Conservation (phyloP, 2,329 filamentous ascomycete species). For the Pyrenochaeta sp. region DNA sequence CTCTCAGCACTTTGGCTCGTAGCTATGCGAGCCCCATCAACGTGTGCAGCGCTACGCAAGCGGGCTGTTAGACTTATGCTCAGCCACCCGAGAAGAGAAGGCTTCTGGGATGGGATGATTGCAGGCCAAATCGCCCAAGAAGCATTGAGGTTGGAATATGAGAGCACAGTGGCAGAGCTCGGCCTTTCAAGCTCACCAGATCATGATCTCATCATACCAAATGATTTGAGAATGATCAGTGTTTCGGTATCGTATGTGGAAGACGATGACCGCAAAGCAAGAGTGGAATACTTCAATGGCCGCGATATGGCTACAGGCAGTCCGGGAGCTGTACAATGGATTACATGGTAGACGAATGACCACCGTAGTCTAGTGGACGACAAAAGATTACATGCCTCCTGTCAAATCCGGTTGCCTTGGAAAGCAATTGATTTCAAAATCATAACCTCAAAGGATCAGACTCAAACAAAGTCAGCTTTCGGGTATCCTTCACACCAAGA, state of each 20-base stretch:
- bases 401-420: no score
- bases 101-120: constrained; percentile 68
- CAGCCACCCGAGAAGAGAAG: constrained; percentile 47
- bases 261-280: constrained; percentile 21
- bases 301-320: constrained; percentile 21
- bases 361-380: no score
- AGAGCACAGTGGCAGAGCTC: constrained; percentile 20
- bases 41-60: constrained; percentile 26
- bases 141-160: constrained; percentile 36
- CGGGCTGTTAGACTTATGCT: constrained; percentile 35
- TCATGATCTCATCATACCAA: constrained; percentile 25
- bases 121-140: constrained; percentile 54
- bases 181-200: constrained; percentile 2
- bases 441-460: no score
- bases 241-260: constrained; percentile 28
- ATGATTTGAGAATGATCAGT: constrained; percentile 25
- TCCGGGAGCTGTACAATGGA: constrained; percentile 19
- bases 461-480: no score
- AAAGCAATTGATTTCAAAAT: not conserved
- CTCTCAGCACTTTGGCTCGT: constrained; percentile 37
- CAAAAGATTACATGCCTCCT: no score
- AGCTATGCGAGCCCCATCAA: constrained; percentile 25
- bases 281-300: constrained; percentile 29
- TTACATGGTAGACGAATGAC: constrained; percentile 10
- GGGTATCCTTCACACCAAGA: no score